Evolutionary conservation across 768 basidiomycete genomes (phyloP).

Genomic region (Phylloporus sp.): DNA sequence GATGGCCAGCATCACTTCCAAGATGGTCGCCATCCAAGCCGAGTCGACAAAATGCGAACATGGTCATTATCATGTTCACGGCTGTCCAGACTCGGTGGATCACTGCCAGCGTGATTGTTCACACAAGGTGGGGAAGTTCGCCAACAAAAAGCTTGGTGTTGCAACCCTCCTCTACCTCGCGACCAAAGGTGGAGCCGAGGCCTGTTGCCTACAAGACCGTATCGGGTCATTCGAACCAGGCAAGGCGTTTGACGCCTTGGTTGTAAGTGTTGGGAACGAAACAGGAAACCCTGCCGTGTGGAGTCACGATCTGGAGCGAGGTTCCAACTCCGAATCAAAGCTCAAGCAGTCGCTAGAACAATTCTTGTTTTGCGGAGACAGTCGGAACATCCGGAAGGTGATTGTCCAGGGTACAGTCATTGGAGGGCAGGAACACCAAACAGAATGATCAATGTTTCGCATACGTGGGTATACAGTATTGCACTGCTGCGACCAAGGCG

Average conservation of each 20-base stretch:
- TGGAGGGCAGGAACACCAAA: slow-evolving; percentile 54
- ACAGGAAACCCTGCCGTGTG: slow-evolving; percentile 55
- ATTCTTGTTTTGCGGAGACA: slow-evolving; percentile 84
- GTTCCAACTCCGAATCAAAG: slow-evolving; percentile 28
- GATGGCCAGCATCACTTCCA: slow-evolving; percentile 75
- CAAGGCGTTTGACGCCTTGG: slow-evolving; percentile 87
- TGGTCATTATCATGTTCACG: not conserved
- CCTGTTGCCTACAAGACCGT: slow-evolving; percentile 63
- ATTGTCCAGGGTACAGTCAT: slow-evolving; percentile 79
- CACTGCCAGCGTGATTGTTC: not conserved
- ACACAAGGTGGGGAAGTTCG: slow-evolving; percentile 32
- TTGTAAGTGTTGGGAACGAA: slow-evolving; percentile 55
- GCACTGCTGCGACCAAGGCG: not conserved
- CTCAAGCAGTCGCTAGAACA: slow-evolving; percentile 65
- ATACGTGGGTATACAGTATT: slow-evolving; percentile 3
- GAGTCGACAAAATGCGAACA: slow-evolving; percentile 10
- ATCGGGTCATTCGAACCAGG: slow-evolving; percentile 76
- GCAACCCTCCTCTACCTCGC: slow-evolving; percentile 83
- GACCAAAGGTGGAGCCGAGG: slow-evolving; percentile 83
- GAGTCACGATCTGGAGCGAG: slow-evolving; percentile 37
- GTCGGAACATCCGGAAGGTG: slow-evolving; percentile 75
- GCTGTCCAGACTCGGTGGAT: not conserved
- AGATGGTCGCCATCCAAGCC: slow-evolving; percentile 56
- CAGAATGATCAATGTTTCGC: not conserved
- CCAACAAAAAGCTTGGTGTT: slow-evolving; percentile 61